These are phyloP conservation scores for Vanrija pseudolonga DNA, from an alignment of 1,284 basidiomycete genomes.

Conservation along the genomic window DNA sequence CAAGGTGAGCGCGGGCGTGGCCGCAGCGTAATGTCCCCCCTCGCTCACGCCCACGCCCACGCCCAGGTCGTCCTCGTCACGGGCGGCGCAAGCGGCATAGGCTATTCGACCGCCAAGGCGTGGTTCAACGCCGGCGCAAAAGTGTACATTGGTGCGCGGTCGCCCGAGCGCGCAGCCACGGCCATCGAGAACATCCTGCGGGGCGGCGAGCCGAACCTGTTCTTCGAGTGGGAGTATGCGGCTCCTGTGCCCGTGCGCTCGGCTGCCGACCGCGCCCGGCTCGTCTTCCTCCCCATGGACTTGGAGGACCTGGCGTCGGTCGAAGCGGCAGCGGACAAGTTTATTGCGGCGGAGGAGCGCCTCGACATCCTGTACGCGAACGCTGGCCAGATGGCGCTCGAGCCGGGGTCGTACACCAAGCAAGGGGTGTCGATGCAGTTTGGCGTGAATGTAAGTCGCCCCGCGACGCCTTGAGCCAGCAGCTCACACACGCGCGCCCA, in stretches of 20 bases:
- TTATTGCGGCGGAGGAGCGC: slow-evolving; percentile 37
- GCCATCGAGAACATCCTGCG: slow-evolving; percentile 56
- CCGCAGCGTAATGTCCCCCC: not conserved
- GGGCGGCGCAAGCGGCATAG: slow-evolving; percentile 42
- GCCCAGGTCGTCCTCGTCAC: slow-evolving; percentile 45
- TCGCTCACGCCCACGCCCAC: slow-evolving; percentile 2
- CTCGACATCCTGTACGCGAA: slow-evolving; percentile 52
- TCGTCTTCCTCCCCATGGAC: slow-evolving; percentile 54
- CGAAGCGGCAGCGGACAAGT: slow-evolving; percentile 56
- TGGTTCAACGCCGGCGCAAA: slow-evolving; percentile 58
- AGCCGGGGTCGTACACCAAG: slow-evolving; percentile 44
- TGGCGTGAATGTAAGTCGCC: slow-evolving; percentile 54
- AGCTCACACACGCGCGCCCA: not conserved
- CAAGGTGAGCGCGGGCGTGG: not conserved
- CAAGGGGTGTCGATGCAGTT: slow-evolving; percentile 61
- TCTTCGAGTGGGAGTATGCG: slow-evolving; percentile 3
- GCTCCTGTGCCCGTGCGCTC: not conserved
- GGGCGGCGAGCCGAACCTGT: slow-evolving; percentile 29
- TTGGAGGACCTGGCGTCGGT: slow-evolving; percentile 58
- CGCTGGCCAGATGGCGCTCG: slow-evolving; percentile 58
- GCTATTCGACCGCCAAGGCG: slow-evolving; percentile 35
- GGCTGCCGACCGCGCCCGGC: not conserved
- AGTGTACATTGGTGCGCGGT: slow-evolving; percentile 59
- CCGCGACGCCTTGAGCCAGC: too few relatives aligned
- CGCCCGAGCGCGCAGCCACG: slow-evolving; percentile 51